Conservation (phyloP, 345 rosid genomes). For the Eucalyptus microcorys region DNA sequence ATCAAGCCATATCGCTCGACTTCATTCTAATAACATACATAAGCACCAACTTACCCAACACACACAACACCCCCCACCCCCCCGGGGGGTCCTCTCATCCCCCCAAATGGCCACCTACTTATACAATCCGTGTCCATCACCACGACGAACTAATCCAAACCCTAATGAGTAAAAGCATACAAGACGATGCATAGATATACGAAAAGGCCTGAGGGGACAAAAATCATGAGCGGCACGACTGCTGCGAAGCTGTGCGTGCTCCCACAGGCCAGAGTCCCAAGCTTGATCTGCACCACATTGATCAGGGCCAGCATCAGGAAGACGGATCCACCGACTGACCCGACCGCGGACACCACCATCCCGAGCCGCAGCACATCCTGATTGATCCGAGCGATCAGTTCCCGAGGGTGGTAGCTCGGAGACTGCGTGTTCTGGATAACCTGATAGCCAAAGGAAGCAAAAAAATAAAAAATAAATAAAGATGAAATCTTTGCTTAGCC, state of each 20-base stretch:
- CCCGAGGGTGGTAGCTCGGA: not conserved
- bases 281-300: conserved; percentile 71
- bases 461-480: not conserved
- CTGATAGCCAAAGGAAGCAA: not conserved
- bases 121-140: not conserved
- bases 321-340: conserved; percentile 58
- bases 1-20: not conserved
- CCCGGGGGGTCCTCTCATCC: not conserved
- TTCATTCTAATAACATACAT: not conserved
- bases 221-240: conserved; percentile 54
- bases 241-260: conserved; percentile 57
- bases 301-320: conserved; percentile 72
- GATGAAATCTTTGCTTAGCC: not conserved
- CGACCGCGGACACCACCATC: conserved; percentile 61
- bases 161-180: conserved; percentile 57
- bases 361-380: conserved; percentile 50
- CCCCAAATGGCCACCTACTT: not conserved
- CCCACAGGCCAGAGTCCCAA: conserved; percentile 62
- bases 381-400: conserved; percentile 22
- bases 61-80: no score
- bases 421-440: conserved; percentile 43
- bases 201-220: conserved; percentile 53
- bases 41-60: no score
- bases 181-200: conserved; percentile 41
- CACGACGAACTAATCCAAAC: not conserved